These are phyloP conservation scores for Sporothrix sp. DNA, from an alignment of 2,329 filamentous ascomycete species.

Conservation along the genomic window DNA sequence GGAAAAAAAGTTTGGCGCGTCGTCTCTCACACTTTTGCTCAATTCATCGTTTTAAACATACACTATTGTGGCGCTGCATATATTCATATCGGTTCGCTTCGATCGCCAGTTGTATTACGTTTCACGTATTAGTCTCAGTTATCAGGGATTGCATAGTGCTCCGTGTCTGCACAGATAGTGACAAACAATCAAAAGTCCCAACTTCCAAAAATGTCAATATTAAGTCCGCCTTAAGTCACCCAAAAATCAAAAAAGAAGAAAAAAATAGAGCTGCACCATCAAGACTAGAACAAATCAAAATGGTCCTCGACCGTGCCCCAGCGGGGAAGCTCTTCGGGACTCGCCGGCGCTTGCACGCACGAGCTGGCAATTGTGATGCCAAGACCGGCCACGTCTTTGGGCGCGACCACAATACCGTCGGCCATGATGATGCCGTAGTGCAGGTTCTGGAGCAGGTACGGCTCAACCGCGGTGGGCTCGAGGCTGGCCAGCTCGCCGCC, in stretches of 20 bases:
- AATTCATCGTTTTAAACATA: no score
- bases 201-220: not conserved
- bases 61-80: no score
- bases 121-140: no score
- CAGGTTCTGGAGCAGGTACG: slow-evolving; percentile 33
- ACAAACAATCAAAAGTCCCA: no score
- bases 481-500: slow-evolving; percentile 30
- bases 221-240: not conserved
- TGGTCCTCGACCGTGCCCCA: slow-evolving; percentile 24
- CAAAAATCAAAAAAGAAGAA: not conserved
- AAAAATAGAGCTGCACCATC: not conserved
- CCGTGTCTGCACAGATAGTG: no score
- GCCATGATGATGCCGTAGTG: slow-evolving; percentile 25
- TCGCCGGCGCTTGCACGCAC: slow-evolving; percentile 26
- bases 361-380: slow-evolving; percentile 30
- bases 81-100: no score
- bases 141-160: no score
- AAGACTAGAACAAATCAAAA: slow-evolving; percentile 18
- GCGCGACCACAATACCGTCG: slow-evolving; percentile 23
- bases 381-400: slow-evolving; percentile 26
- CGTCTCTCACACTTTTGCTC: no score
- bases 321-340: slow-evolving; percentile 27
- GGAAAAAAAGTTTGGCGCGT: no score
- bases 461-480: slow-evolving; percentile 27
- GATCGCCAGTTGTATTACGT: no score